A percentile compares a stretch with the other conserved stretches of the same genome.
Evolutionary conservation across 441 rosid species (phyloP).

Genomic region (Mallotus repandus): DNA sequence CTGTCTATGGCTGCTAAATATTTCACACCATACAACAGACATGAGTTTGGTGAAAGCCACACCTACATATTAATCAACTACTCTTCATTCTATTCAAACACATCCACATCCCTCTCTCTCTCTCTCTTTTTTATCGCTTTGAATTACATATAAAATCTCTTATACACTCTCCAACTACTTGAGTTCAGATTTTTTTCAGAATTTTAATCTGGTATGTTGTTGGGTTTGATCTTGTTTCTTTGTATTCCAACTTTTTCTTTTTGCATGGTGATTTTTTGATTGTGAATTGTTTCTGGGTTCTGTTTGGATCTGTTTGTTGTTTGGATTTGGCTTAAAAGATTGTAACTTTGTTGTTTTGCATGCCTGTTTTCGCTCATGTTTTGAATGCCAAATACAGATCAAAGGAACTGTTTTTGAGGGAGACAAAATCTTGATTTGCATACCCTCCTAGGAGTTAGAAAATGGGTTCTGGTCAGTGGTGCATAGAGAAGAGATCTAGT

Average conservation of each 20-base stretch:
- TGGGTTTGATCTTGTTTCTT: neutral
- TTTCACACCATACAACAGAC: neutral
- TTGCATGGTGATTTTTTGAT: conserved; percentile 5
- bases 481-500: conserved; percentile 59
- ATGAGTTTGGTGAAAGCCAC: neutral
- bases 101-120: no score
- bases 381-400: neutral
- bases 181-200: no score
- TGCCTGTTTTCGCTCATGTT: neutral
- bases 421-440: neutral
- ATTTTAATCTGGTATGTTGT: conserved; percentile 4
- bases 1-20: neutral
- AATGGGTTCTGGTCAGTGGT: conserved; percentile 71
- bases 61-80: no score
- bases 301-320: conserved; percentile 5
- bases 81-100: neutral
- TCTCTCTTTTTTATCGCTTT: neutral
- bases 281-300: neutral
- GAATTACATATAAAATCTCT: neutral
- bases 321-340: neutral
- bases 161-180: conserved; percentile 2
- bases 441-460: neutral
- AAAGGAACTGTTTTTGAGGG: neutral
- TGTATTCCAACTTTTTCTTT: neutral
- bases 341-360: neutral